Percentiles rank a stretch among this genome's conserved stretches.
Evolutionary conservation across 163 green algal species (phyloP).

Genomic region (Volvox carteri): DNA sequence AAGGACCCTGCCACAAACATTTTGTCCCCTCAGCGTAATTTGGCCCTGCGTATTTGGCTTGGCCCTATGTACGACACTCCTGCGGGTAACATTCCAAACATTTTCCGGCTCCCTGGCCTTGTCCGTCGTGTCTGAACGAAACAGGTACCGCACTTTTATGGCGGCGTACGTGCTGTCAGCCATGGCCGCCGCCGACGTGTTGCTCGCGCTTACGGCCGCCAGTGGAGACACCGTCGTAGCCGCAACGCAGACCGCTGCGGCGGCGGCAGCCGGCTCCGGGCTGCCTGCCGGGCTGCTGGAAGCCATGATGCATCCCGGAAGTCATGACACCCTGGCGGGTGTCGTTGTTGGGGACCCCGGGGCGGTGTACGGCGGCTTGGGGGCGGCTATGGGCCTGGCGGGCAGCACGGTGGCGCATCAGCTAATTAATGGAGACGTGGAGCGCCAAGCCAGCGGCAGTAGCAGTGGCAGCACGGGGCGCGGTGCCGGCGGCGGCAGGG

Average conservation of each 20-base stretch:
- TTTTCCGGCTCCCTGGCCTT: too few relatives aligned
- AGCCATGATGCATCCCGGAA: constrained; percentile 1
- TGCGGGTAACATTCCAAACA: too few relatives aligned
- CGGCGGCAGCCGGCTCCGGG: neutral
- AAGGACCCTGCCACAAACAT: too few relatives aligned
- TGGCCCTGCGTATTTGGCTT: too few relatives aligned
- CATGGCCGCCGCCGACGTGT: constrained; percentile 9
- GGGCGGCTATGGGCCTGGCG: neutral
- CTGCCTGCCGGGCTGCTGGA: neutral
- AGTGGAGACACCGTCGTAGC: neutral
- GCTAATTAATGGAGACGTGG: constrained; percentile 42
- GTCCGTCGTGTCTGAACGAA: too few relatives aligned
- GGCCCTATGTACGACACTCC: too few relatives aligned
- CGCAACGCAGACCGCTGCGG: neutral
- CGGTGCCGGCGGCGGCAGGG: neutral
- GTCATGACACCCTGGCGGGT: neutral
- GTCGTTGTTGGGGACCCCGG: neutral
- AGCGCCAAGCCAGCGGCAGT: neutral
- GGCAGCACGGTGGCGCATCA: constrained; percentile 22
- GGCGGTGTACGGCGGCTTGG: neutral
- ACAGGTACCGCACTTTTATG: constrained; percentile 41
- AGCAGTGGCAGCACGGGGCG: neutral
- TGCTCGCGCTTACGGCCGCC: neutral
- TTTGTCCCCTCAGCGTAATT: too few relatives aligned
- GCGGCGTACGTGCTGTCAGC: constrained; percentile 8